A percentile compares a stretch with the other conserved stretches of the same genome.
phyloP scores from a whole-genome alignment of 1,139 yeast species.

The Lodderomyces margitis region DNA sequence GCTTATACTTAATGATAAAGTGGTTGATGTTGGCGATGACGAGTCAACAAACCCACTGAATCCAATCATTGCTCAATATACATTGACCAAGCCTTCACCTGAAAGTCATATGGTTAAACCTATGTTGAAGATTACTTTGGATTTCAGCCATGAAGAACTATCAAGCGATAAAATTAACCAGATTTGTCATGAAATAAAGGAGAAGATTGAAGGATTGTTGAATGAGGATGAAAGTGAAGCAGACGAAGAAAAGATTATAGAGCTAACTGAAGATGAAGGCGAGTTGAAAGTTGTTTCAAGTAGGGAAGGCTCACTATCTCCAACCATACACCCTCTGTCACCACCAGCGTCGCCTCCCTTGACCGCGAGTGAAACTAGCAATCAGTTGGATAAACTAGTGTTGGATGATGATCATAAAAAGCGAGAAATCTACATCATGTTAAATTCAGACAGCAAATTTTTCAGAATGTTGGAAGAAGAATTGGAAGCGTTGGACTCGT shows the following conservation, averaged over 20 bases:
- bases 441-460: conserved; percentile 49
- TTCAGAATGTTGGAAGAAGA: conserved; percentile 59
- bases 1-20: conserved; percentile 30
- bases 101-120: conserved; percentile 29
- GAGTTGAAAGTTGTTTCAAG: conserved; percentile 14
- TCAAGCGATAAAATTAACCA: conserved; percentile 39
- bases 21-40: conserved; percentile 34
- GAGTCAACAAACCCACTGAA: conserved; percentile 27
- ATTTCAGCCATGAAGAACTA: conserved; percentile 28
- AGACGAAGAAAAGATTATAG: conserved; percentile 16
- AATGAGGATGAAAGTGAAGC: conserved; percentile 16
- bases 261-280: conserved; percentile 18
- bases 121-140: conserved; percentile 38
- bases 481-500: conserved; percentile 47
- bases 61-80: conserved; percentile 45
- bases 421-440: conserved; percentile 34
- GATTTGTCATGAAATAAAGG: conserved; percentile 31
- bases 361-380: conserved; percentile 1
- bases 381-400: conserved; percentile 9
- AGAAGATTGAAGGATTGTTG: conserved; percentile 30
- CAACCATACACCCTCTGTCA: conserved; percentile 10
- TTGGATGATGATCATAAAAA: conserved; percentile 10
- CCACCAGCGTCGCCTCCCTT: neutral
- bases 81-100: conserved; percentile 30
- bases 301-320: conserved; percentile 16